phyloP scores from a whole-genome alignment of 1,139 yeast species.

The Taphrina pruni region DNA sequence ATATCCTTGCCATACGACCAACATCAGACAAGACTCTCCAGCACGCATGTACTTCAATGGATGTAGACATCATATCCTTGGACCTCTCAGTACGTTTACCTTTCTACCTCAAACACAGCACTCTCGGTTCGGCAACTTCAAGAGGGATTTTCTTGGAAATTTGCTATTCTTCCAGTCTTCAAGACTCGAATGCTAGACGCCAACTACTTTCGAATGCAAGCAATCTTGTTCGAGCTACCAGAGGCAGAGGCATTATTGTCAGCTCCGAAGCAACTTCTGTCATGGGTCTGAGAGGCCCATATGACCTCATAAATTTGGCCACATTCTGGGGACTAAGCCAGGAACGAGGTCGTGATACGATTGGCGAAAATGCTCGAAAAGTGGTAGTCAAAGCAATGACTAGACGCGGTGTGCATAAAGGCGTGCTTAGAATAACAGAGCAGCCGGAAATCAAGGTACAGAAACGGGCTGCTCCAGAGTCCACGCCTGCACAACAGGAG shows the following conservation, averaged over 20 bases:
- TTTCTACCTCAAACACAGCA: conserved; percentile 78
- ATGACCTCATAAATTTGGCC: conserved; percentile 71
- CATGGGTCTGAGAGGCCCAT: conserved; percentile 65
- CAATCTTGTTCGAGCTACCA: conserved; percentile 78
- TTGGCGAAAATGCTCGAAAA: conserved; percentile 64
- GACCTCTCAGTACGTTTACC: conserved; percentile 72
- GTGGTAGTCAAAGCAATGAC: conserved; percentile 75
- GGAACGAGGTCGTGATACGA: conserved; percentile 66
- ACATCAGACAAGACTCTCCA: conserved; percentile 77
- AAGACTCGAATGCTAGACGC: conserved; percentile 58
- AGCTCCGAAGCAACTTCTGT: conserved; percentile 75
- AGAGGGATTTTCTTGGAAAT: conserved; percentile 85
- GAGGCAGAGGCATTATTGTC: conserved; percentile 77
- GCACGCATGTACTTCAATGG: conserved; percentile 72
- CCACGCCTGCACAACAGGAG: not conserved
- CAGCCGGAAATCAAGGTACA: conserved; percentile 18
- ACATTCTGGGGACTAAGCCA: conserved; percentile 71
- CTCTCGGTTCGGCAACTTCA: conserved; percentile 79
- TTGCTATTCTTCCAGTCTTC: conserved; percentile 64
- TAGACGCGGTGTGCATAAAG: conserved; percentile 64
- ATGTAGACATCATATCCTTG: conserved; percentile 78
- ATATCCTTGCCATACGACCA: conserved; percentile 82
- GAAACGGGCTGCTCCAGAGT: conserved; percentile 18
- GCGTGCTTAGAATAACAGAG: conserved; percentile 48
- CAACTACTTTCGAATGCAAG: conserved; percentile 73